Evolutionary conservation across 257 asterid species (phyloP).

Genomic region (Solanum appendiculatum): DNA sequence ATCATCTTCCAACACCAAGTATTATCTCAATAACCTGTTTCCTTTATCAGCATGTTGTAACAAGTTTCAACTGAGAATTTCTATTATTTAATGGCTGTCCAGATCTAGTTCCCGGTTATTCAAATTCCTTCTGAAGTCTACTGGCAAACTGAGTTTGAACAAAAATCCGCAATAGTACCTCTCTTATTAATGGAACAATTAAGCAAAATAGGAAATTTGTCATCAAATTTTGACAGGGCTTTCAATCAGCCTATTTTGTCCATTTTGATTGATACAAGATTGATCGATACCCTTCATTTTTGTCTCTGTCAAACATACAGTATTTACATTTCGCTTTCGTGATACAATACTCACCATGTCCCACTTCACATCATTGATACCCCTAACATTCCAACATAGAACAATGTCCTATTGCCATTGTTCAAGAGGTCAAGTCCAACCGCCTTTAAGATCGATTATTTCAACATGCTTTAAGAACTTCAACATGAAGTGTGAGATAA

Average conservation of each 20-base stretch:
- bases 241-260: not conserved
- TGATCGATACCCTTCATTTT: not conserved
- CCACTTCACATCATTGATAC: not conserved
- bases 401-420: not conserved
- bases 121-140: not conserved
- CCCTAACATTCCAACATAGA: not conserved
- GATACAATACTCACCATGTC: not conserved
- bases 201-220: not conserved
- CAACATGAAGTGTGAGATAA: not conserved
- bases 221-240: not conserved
- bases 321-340: not conserved
- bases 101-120: not conserved
- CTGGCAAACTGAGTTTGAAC: not conserved
- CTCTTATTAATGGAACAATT: not conserved
- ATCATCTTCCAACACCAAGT: not conserved
- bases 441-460: not conserved
- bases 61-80: not conserved
- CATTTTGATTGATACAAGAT: not conserved
- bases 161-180: not conserved
- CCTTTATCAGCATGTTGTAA: not conserved
- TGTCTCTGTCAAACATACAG: not conserved
- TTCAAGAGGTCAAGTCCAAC: not conserved
- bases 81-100: not conserved
- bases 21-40: not conserved
- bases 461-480: not conserved